Percentiles rank a stretch among this genome's conserved stretches.
Conservation (phyloP, 495 filamentous ascomycete species). For the Penicillium paxilli region DNA sequence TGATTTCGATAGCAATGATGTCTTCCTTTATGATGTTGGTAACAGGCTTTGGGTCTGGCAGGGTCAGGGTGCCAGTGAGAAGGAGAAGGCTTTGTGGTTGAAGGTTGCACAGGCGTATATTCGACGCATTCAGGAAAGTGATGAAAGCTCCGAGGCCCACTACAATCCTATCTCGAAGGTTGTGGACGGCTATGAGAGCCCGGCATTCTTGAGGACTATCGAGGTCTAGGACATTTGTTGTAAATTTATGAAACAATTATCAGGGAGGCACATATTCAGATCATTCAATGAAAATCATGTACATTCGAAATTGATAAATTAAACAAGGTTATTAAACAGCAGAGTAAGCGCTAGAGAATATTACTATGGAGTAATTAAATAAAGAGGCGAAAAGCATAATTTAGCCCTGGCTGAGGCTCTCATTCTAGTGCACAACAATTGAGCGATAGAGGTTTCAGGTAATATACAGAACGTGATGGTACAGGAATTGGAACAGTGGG, state of each 20-base stretch:
- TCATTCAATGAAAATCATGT: too few species aligned
- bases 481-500: constrained; percentile 4
- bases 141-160: constrained; percentile 36
- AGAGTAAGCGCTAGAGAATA: too few species aligned
- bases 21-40: constrained; percentile 58
- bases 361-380: too few species aligned
- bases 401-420: too few species aligned
- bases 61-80: constrained; percentile 50
- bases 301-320: too few species aligned
- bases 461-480: background rate
- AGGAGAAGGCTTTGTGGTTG: constrained; percentile 58
- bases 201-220: constrained; percentile 44
- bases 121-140: constrained; percentile 41
- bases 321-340: too few species aligned
- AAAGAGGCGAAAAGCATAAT: too few species aligned
- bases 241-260: background rate
- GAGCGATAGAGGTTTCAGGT: background rate
- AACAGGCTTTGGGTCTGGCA: constrained; percentile 61
- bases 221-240: constrained; percentile 9
- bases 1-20: constrained; percentile 55
- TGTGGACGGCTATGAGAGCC: constrained; percentile 52
- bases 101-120: constrained; percentile 57
- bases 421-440: too few species aligned
- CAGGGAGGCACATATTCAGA: too few species aligned
- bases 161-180: constrained; percentile 54